Evolutionary conservation across 2,329 filamentous ascomycete genomes (phyloP).

Genomic region (Aureobasidium leucospermi): DNA sequence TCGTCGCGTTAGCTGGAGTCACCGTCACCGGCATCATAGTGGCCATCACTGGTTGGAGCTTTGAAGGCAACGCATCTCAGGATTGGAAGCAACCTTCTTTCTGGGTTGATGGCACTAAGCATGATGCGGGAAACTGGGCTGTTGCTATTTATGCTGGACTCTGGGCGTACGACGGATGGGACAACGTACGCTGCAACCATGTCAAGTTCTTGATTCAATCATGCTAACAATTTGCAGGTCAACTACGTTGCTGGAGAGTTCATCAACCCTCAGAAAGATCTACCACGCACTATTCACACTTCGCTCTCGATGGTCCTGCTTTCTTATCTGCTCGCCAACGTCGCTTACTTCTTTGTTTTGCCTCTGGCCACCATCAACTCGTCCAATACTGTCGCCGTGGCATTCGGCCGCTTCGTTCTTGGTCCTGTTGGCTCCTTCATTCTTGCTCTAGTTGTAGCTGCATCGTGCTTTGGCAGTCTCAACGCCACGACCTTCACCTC

Average conservation of each 20-base stretch:
- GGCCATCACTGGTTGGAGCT: conserved; percentile 74
- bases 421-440: conserved; percentile 74
- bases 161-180: conserved; percentile 98
- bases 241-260: conserved; percentile 98
- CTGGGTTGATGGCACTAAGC: conserved; percentile 84
- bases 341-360: conserved; percentile 90
- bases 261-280: conserved; percentile 79
- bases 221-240: conserved; percentile 48
- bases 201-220: neutral
- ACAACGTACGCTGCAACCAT: conserved; percentile 62
- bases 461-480: conserved; percentile 87
- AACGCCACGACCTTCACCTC: conserved; percentile 94
- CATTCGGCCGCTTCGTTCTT: conserved; percentile 86
- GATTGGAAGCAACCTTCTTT: conserved; percentile 75
- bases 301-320: conserved; percentile 91
- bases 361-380: conserved; percentile 72
- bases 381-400: conserved; percentile 90
- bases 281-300: conserved; percentile 91
- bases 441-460: conserved; percentile 80
- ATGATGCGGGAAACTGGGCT: conserved; percentile 77
- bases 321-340: conserved; percentile 82
- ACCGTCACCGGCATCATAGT: conserved; percentile 85
- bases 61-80: conserved; percentile 63
- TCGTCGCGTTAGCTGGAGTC: conserved; percentile 78
- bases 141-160: conserved; percentile 90